Base-by-base conservation (phyloP, 148 eudicot genomes). In the Rhododendron kiyosumense region DNA sequence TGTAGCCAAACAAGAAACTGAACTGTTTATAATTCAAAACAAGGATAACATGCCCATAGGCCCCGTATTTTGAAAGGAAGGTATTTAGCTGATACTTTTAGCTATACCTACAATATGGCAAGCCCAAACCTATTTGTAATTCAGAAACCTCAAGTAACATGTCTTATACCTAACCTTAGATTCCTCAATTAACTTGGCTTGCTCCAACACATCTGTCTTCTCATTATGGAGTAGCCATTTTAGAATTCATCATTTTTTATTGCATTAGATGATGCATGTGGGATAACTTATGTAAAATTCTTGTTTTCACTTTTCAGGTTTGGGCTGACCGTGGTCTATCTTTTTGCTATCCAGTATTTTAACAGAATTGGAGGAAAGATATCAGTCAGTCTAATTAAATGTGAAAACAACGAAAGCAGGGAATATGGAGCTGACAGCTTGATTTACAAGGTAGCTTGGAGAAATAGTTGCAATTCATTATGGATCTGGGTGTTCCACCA, bases 401-500 rank as follows among this genome's bases (percentile, higher is more conserved):
- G 89, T 87, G 99, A 97, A 87, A 92, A 91, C 34, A 89, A 83
- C 75, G 94, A 95, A 77, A 91, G 87, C 89, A 88, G 84, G 79
- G 99, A 97, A 88, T 90, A 91, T 87, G 91, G 90, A 80, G 98
- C 98, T 54, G 92, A 94, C 89, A 97, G 99, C 89, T 89, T 95
- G 91, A 88, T 97, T 81, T 97, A 97, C 91, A 97, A 97, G 99
- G 99, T 96, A 78, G 85, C 78, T 12, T 79, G 13, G 76, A 82
- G 24, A 51, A 78, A 61, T 30, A 15, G 24, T 2, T 71, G 48
- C 26, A 49, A 81, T 26, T 14, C 63, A 13, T 69, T 18, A 38
- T 24, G 65, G 20, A 80, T 75, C 76, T 76, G 38, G 81, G 73
- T 22, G 9, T 75, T 81, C 51, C n/a, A 79, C 43, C 24, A 18